These are phyloP conservation scores for Solanum chiquidenum DNA, from an alignment of 257 asterid species.

Conservation along the genomic window DNA sequence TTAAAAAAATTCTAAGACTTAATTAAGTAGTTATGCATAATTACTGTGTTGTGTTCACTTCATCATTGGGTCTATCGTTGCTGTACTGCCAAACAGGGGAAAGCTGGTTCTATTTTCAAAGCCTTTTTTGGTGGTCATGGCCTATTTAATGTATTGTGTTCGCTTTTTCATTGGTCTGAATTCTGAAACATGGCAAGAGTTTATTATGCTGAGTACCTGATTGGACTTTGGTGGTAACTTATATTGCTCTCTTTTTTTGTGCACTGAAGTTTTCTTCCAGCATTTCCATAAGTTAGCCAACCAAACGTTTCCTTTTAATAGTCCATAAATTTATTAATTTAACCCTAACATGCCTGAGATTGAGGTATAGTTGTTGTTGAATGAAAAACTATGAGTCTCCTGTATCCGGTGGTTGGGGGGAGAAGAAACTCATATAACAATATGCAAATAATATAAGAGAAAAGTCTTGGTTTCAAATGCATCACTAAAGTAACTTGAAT, in stretches of 20 bases:
- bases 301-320: neutral
- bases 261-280: neutral
- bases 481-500: neutral
- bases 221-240: neutral
- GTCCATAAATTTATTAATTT: neutral
- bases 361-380: neutral
- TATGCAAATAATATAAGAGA: neutral
- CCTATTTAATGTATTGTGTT: neutral
- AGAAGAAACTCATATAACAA: neutral
- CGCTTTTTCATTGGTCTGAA: neutral
- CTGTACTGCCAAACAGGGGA: neutral
- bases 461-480: neutral
- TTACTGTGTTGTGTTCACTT: neutral
- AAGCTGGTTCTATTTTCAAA: neutral
- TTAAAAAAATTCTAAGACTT: neutral
- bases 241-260: neutral
- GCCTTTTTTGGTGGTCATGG: neutral
- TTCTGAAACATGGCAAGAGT: neutral
- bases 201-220: neutral
- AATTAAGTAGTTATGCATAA: neutral
- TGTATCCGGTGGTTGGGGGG: neutral
- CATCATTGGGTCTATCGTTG: neutral
- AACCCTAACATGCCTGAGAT: neutral
- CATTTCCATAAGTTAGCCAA: neutral
- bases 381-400: neutral